Evolutionary conservation across 306 rosid species (phyloP).

Genomic region (Cyclanthera cordifolia): DNA sequence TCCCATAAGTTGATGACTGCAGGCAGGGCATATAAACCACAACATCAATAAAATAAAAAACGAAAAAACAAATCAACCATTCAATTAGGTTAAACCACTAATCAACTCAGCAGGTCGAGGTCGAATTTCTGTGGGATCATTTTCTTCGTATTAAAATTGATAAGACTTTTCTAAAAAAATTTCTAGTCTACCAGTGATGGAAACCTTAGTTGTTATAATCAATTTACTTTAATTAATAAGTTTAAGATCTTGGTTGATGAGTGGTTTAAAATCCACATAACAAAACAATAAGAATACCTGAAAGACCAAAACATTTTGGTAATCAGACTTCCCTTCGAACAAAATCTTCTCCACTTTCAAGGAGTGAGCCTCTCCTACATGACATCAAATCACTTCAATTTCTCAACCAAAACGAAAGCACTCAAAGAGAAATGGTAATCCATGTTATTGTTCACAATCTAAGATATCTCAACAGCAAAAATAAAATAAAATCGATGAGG

Average conservation of each 20-base stretch:
- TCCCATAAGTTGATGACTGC: slow-evolving; percentile 83
- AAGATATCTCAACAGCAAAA: background rate
- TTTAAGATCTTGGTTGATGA: too few relatives aligned
- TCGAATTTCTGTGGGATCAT: too few relatives aligned
- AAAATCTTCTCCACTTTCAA: slow-evolving; percentile 80
- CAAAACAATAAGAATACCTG: slow-evolving; percentile 30
- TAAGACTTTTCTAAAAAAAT: too few relatives aligned
- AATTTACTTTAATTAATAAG: too few relatives aligned
- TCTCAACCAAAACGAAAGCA: too few relatives aligned
- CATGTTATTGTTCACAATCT: background rate
- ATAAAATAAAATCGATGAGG: background rate
- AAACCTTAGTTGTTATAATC: too few relatives aligned
- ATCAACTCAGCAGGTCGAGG: too few relatives aligned
- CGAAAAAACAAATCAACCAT: background rate
- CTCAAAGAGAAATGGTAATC: too few relatives aligned
- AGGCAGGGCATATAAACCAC: background rate
- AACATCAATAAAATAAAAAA: background rate
- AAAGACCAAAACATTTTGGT: slow-evolving; percentile 81
- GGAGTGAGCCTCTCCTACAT: slow-evolving; percentile 92
- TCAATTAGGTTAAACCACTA: too few relatives aligned
- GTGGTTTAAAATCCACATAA: slow-evolving; percentile 10
- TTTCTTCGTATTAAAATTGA: too few relatives aligned
- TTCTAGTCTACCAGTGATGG: too few relatives aligned
- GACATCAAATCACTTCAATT: too few relatives aligned
- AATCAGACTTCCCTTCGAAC: slow-evolving; percentile 78